These are phyloP conservation scores for Wickerhamiella kurtzmanii DNA, from an alignment of 805 yeast genomes.

Conservation along the genomic window DNA sequence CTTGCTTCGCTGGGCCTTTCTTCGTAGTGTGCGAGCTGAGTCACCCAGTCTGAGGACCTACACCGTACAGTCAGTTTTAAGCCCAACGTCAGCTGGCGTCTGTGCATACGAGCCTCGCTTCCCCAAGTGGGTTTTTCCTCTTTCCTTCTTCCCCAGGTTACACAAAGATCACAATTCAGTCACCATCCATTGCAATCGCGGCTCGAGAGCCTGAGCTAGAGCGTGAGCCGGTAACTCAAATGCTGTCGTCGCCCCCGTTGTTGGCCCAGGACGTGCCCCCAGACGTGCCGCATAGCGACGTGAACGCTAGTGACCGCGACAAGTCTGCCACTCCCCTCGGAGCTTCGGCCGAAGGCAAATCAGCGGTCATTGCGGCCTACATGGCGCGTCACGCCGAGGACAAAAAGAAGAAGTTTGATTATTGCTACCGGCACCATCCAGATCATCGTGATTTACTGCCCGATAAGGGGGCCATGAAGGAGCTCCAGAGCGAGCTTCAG, in stretches of 20 bases:
- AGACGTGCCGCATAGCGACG: not conserved
- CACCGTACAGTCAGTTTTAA: no score
- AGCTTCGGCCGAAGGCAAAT: conserved; percentile 5
- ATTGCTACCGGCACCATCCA: conserved; percentile 90
- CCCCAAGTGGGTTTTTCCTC: no score
- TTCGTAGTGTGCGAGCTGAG: no score
- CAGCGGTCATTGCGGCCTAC: conserved; percentile 13
- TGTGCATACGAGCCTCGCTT: no score
- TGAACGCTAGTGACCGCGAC: conserved; percentile 7
- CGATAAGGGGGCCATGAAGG: conserved; percentile 50
- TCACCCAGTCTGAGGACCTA: no score
- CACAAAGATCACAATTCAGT: no score
- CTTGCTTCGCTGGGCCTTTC: no score
- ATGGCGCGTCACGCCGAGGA: conserved; percentile 13
- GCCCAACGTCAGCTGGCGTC: no score
- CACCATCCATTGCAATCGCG: no score
- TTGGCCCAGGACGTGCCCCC: not conserved
- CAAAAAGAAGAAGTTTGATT: conserved; percentile 23
- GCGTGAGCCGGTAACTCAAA: not conserved
- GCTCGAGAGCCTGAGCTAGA: no score
- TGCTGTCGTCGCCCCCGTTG: not conserved
- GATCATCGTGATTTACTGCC: conserved; percentile 13
- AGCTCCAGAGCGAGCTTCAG: conserved; percentile 38
- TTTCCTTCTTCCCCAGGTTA: no score
- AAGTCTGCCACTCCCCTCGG: not conserved